Evolutionary conservation across 1,284 basidiomycete genomes (phyloP).

Genomic region (Puccinia polysora): DNA sequence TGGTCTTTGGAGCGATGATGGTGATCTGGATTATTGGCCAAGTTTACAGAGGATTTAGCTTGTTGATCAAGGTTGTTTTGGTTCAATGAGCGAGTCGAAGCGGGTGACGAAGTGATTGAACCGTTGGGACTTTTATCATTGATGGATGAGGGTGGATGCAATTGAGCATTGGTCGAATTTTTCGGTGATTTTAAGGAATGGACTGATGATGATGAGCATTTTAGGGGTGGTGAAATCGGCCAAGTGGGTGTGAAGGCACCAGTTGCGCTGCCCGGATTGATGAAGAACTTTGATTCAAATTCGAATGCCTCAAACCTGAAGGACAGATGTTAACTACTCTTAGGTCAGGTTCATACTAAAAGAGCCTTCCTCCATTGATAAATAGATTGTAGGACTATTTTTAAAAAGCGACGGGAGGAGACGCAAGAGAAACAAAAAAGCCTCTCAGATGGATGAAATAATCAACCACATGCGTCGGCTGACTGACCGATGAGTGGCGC

Average conservation of each 20-base stretch:
- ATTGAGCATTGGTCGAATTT: neutral
- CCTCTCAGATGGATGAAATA: too few species aligned
- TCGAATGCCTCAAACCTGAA: constrained; percentile 92
- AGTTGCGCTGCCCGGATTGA: constrained; percentile 92
- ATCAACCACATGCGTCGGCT: too few species aligned
- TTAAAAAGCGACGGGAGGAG: neutral
- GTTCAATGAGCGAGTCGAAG: neutral
- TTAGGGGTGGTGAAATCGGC: constrained; percentile 20
- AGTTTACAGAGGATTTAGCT: neutral
- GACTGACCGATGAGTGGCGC: constrained; percentile 85
- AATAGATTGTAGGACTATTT: neutral
- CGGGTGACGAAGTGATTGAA: constrained; percentile 4
- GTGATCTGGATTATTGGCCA: neutral
- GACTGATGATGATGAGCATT: neutral
- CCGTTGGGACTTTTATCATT: constrained; percentile 20
- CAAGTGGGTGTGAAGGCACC: constrained; percentile 62
- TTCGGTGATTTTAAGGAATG: constrained; percentile 21
- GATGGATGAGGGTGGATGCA: too few species aligned
- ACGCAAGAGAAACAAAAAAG: neutral
- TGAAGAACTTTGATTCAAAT: constrained; percentile 83
- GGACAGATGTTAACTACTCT: too few species aligned
- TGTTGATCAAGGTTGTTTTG: neutral
- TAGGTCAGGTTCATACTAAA: too few species aligned
- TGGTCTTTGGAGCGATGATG: neutral
- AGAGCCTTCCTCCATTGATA: neutral